Evolutionary conservation across 495 filamentous ascomycete species (phyloP).

Genomic region (Darksidea phi): DNA sequence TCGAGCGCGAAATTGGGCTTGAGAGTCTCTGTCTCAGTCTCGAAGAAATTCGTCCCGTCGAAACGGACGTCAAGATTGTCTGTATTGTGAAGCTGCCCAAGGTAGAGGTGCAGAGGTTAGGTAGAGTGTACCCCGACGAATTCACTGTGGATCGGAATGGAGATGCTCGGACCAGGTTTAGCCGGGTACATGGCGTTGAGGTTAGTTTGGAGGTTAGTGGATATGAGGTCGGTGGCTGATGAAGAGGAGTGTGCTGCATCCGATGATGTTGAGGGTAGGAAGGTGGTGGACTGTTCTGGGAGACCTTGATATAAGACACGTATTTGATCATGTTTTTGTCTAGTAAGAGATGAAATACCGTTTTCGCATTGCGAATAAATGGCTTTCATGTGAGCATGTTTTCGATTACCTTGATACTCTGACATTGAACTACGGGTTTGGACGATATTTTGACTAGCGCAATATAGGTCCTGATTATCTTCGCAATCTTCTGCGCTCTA

Average conservation of each 20-base stretch:
- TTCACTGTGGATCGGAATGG: constrained; percentile 29
- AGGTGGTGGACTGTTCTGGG: neutral
- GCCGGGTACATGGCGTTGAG: constrained; percentile 21
- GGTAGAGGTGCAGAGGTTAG: constrained; percentile 21
- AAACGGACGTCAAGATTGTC: constrained; percentile 31
- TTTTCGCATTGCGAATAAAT: too few relatives aligned
- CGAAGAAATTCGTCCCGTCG: constrained; percentile 17
- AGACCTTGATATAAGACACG: too few relatives aligned
- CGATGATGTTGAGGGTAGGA: neutral
- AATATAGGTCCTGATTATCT: too few relatives aligned
- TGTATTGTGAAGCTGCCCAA: constrained; percentile 30
- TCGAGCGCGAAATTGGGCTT: constrained; percentile 34
- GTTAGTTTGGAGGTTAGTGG: constrained; percentile 32
- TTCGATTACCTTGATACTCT: too few relatives aligned
- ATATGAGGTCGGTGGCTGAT: constrained; percentile 1
- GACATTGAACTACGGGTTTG: too few relatives aligned
- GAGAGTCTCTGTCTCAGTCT: constrained; percentile 28
- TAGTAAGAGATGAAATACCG: too few relatives aligned
- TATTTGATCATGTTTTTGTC: too few relatives aligned
- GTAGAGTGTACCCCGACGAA: constrained; percentile 21
- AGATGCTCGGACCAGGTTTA: constrained; percentile 33
- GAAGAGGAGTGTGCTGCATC: neutral
- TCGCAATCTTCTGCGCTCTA: too few relatives aligned
- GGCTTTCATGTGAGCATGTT: too few relatives aligned
- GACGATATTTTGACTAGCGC: too few relatives aligned